Evolutionary conservation across 148 eudicot species (phyloP).

Genomic region (Rhododendron ferrugineum): DNA sequence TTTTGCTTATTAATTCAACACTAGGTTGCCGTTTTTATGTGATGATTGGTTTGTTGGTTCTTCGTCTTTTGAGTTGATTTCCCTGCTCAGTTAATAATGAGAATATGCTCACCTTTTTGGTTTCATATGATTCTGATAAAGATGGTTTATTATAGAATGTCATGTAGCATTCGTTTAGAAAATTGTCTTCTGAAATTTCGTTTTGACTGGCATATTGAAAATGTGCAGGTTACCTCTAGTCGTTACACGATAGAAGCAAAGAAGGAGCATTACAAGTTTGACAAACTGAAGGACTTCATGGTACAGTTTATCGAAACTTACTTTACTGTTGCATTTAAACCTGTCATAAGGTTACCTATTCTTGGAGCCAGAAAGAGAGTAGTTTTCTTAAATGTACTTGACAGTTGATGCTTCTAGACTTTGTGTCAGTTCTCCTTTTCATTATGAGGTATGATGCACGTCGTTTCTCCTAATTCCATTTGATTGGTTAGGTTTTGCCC

Average conservation of each 20-base stretch:
- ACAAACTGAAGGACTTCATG: slow-evolving; percentile 59
- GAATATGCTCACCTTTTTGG: neutral
- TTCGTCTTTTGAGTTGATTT: neutral
- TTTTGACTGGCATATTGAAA: neutral
- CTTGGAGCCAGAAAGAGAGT: neutral
- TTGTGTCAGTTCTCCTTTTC: neutral
- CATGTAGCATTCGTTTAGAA: neutral
- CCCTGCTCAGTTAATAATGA: neutral
- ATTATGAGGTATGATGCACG: neutral
- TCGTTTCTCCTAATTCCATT: neutral
- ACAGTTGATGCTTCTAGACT: neutral
- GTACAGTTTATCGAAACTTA: slow-evolving; percentile 30
- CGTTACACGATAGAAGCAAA: slow-evolving; percentile 76
- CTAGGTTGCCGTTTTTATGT: neutral
- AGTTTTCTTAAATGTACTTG: neutral
- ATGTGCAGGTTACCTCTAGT: slow-evolving; percentile 74
- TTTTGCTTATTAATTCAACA: neutral
- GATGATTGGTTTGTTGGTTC: neutral
- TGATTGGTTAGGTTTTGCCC: slow-evolving; percentile 66
- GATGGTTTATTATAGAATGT: neutral
- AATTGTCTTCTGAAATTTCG: neutral
- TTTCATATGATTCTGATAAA: neutral
- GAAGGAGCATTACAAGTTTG: slow-evolving; percentile 92
- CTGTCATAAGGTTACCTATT: neutral
- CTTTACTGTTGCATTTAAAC: neutral